These are phyloP conservation scores for Fusarium sp. DNA, from an alignment of 2,329 filamentous ascomycete genomes.

Conservation along the genomic window DNA sequence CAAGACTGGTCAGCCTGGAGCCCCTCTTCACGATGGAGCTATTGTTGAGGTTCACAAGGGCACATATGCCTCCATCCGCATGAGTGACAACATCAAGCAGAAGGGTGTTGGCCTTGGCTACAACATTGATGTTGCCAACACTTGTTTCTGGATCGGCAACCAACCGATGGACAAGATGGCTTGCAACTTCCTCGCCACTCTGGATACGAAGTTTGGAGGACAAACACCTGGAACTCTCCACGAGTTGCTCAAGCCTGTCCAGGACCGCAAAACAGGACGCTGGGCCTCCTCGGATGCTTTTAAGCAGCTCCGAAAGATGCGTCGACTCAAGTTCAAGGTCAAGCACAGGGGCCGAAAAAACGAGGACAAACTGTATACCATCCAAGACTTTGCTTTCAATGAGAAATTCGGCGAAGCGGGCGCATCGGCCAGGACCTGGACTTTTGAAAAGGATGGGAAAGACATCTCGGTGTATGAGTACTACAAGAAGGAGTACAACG, in stretches of 20 bases:
- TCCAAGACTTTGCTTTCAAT: slow-evolving; percentile 63
- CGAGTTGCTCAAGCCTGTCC: slow-evolving; percentile 50
- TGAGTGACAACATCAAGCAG: slow-evolving; percentile 66
- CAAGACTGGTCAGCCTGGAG: slow-evolving; percentile 59
- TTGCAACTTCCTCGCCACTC: slow-evolving; percentile 48
- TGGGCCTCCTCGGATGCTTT: slow-evolving; percentile 62
- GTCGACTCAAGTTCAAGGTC: slow-evolving; percentile 66
- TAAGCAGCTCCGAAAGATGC: slow-evolving; percentile 63
- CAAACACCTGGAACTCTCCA: slow-evolving; percentile 43
- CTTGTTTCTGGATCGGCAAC: slow-evolving; percentile 78
- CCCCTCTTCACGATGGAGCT: slow-evolving; percentile 64
- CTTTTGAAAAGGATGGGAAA: slow-evolving; percentile 64
- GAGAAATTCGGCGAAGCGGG: slow-evolving; percentile 57
- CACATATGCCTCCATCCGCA: slow-evolving; percentile 85
- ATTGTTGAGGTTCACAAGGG: slow-evolving; percentile 85
- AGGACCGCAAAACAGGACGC: slow-evolving; percentile 27
- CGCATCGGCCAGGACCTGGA: slow-evolving; percentile 61
- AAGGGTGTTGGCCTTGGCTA: slow-evolving; percentile 74
- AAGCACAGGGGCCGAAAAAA: slow-evolving; percentile 59
- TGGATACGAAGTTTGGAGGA: slow-evolving; percentile 45
- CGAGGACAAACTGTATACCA: slow-evolving; percentile 60
- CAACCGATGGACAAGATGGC: slow-evolving; percentile 53
- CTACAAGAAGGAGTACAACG: slow-evolving; percentile 65
- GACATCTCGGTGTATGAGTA: slow-evolving; percentile 62
- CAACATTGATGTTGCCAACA: slow-evolving; percentile 92